Conservation (phyloP, 306 rosid species). For the Astragalus glycyphyllos region DNA sequence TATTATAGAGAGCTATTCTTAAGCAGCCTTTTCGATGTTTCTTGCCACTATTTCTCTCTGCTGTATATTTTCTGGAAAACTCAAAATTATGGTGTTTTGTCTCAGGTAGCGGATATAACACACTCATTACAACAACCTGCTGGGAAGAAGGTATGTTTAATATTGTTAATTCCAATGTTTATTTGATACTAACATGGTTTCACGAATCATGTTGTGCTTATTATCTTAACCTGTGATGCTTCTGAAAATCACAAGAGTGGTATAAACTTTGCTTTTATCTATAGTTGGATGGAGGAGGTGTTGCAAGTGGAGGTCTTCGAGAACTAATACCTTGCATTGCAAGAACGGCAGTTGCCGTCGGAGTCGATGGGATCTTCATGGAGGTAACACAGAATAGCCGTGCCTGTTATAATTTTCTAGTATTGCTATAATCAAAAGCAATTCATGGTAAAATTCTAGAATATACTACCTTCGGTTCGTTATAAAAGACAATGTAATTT, state of each 20-base stretch:
- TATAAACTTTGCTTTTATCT: constrained; percentile 22
- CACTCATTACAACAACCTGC: constrained; percentile 98
- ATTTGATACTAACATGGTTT: constrained; percentile 11
- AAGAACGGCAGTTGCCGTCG: constrained; percentile 95
- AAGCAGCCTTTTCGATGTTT: neutral
- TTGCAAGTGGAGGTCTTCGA: constrained; percentile 98
- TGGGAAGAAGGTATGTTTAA: constrained; percentile 72
- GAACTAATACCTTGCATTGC: constrained; percentile 97
- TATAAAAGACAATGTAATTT: too few species aligned
- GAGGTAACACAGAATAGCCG: constrained; percentile 64
- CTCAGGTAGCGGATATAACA: constrained; percentile 91
- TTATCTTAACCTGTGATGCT: constrained; percentile 25
- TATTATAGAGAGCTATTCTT: constrained; percentile 12
- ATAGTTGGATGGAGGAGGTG: constrained; percentile 96
- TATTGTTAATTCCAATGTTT: constrained; percentile 29
- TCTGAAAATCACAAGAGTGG: constrained; percentile 17
- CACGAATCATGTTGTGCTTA: neutral
- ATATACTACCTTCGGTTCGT: neutral
- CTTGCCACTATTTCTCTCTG: constrained; percentile 7
- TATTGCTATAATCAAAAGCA: constrained; percentile 20
- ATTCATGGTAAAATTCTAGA: constrained; percentile 7
- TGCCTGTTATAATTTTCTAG: constrained; percentile 14
- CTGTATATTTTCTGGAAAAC: constrained; percentile 35
- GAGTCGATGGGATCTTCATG: constrained; percentile 98
- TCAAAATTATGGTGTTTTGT: constrained; percentile 33